A percentile compares a stretch with the other conserved stretches of the same genome.
Conservation (phyloP, 148 eudicot species). For the Suaeda aralocaspica region DNA sequence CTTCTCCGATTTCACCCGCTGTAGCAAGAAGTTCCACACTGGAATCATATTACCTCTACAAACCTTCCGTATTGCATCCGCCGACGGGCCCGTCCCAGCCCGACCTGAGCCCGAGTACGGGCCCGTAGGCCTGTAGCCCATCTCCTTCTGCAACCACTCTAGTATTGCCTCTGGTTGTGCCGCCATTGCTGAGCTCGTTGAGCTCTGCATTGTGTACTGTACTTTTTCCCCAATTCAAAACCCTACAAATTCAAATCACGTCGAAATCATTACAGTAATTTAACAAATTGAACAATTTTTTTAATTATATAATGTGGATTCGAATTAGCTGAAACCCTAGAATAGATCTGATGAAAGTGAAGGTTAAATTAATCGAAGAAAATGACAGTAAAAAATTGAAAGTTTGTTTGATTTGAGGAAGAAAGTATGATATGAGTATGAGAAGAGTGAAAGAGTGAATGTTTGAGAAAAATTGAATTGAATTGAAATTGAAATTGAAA, state of each 20-base stretch:
- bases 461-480: background rate
- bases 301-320: background rate
- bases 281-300: background rate
- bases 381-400: background rate
- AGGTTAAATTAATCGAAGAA: background rate
- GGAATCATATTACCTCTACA: constrained; percentile 98
- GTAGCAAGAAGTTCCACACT: constrained; percentile 70
- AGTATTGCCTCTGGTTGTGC: constrained; percentile 77
- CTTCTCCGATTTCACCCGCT: constrained; percentile 90
- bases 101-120: constrained; percentile 51
- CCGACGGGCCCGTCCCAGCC: constrained; percentile 44
- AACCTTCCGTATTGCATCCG: constrained; percentile 63
- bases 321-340: constrained; percentile 16
- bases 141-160: constrained; percentile 88
- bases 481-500: too few relatives aligned
- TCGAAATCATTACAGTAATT: background rate
- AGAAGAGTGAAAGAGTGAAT: constrained; percentile 17
- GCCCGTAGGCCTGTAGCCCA: constrained; percentile 80
- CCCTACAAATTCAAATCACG: constrained; percentile 25
- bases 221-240: constrained; percentile 3
- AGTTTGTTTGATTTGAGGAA: background rate
- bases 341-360: constrained; percentile 14
- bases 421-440: background rate
- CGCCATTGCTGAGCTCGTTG: constrained; percentile 41
- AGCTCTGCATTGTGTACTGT: constrained; percentile 42